phyloP scores from a whole-genome alignment of 306 rosid species.

The Mimosa bimucronata region DNA sequence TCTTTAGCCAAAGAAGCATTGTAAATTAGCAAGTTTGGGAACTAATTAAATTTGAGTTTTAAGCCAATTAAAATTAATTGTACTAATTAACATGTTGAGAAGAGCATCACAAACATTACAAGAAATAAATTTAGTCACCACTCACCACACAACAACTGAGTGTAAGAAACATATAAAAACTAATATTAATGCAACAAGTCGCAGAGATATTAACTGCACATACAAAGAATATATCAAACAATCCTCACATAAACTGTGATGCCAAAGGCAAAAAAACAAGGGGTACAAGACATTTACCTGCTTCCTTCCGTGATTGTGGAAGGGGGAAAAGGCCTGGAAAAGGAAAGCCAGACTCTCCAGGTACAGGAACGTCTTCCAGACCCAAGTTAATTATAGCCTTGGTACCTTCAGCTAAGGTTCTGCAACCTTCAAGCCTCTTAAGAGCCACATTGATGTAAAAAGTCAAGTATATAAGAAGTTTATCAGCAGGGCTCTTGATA shows the following conservation, averaged over 20 bases:
- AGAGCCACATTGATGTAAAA: conserved; percentile 88
- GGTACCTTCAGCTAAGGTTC: conserved; percentile 97
- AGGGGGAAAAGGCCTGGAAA: conserved; percentile 87
- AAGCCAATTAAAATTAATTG: conserved; percentile 2
- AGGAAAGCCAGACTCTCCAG: conserved; percentile 90
- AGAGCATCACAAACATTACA: not conserved
- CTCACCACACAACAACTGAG: not conserved
- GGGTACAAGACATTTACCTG: conserved; percentile 57
- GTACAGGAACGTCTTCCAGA: conserved; percentile 88
- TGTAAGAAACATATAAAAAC: not conserved
- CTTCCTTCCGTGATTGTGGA: conserved; percentile 79
- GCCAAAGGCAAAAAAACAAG: not conserved
- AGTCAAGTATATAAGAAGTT: conserved; percentile 91
- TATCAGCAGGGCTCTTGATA: conserved; percentile 89
- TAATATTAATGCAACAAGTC: not conserved
- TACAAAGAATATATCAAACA: not conserved
- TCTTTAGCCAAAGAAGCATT: conserved; percentile 3
- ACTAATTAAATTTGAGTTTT: not conserved
- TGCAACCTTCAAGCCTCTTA: conserved; percentile 92
- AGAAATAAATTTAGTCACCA: conserved; percentile 19
- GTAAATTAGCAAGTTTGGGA: not conserved
- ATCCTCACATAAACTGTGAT: not conserved
- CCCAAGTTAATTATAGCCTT: conserved; percentile 94
- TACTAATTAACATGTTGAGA: conserved; percentile 7
- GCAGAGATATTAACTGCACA: not conserved